Percentiles rank a stretch among this genome's conserved stretches.
These are phyloP conservation scores for Sarocladium brachiariae DNA, from an alignment of 2,329 filamentous ascomycete genomes.

Conservation along the genomic window DNA sequence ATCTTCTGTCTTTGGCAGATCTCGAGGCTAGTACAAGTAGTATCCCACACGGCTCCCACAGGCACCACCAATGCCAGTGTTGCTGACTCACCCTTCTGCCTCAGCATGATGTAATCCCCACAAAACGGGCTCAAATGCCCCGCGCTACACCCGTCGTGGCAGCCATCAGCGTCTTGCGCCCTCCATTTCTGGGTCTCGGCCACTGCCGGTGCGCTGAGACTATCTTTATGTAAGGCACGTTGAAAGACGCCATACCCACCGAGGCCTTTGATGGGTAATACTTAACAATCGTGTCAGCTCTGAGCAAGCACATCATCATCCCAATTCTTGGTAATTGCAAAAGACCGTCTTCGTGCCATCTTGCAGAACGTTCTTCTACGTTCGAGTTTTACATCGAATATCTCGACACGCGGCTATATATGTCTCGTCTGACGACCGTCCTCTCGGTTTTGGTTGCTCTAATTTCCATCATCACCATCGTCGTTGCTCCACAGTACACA, in stretches of 20 bases:
- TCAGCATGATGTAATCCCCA: conserved; percentile 9
- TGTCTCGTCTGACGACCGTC: conserved; percentile 26
- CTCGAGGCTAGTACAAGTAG: too few species aligned
- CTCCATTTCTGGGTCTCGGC: conserved; percentile 7
- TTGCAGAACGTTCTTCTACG: conserved; percentile 18
- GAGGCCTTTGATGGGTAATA: conserved; percentile 2
- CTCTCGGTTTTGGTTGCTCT: conserved; percentile 29
- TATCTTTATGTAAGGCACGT: conserved; percentile 10
- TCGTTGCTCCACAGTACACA: conserved; percentile 20
- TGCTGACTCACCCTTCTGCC: not conserved
- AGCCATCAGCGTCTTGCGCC: not conserved
- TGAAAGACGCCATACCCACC: too few species aligned
- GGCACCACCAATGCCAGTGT: not conserved
- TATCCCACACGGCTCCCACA: not conserved
- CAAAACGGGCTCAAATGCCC: not conserved
- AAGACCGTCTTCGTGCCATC: conserved; percentile 11
- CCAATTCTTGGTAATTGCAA: not conserved
- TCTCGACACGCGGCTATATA: conserved; percentile 26
- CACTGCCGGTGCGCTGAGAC: conserved; percentile 2
- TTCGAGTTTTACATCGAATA: conserved; percentile 14
- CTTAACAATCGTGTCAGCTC: conserved; percentile 4
- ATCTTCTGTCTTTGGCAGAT: too few species aligned
- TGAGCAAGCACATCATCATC: conserved; percentile 8
- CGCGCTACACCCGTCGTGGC: not conserved
- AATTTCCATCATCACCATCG: conserved; percentile 31